Evolutionary conservation across 441 rosid species (phyloP).

Genomic region (Isatis lusitanica): DNA sequence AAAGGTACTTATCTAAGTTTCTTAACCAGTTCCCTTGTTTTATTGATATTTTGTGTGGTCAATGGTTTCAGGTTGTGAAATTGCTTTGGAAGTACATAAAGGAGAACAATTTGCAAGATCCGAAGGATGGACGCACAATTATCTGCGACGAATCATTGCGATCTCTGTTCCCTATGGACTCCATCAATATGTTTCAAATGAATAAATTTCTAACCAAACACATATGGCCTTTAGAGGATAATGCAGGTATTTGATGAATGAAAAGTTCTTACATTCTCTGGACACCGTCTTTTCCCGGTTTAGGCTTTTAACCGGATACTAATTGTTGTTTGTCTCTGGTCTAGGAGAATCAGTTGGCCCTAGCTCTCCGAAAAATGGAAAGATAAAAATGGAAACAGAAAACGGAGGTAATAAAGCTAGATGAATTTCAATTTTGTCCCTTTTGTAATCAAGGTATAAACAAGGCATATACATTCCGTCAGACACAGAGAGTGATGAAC

Average conservation of each 20-base stretch:
- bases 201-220: conserved; percentile 58
- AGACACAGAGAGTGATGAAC: conserved; percentile 42
- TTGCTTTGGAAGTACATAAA: conserved; percentile 59
- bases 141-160: conserved; percentile 53
- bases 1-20: conserved; percentile 7
- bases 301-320: neutral
- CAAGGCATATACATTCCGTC: conserved; percentile 6
- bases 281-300: neutral
- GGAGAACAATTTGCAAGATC: conserved; percentile 67
- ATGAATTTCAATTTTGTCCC: conserved; percentile 18
- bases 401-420: conserved; percentile 59
- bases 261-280: neutral
- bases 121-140: conserved; percentile 51
- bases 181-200: conserved; percentile 72
- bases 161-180: conserved; percentile 49
- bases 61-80: conserved; percentile 56
- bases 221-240: conserved; percentile 56
- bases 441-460: conserved; percentile 17
- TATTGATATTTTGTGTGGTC: conserved; percentile 6
- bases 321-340: conserved; percentile 32
- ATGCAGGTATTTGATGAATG: conserved; percentile 45
- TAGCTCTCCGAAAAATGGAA: conserved; percentile 41
- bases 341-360: conserved; percentile 37
- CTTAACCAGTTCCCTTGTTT: neutral
- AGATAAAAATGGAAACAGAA: conserved; percentile 43